Evolutionary conservation across 495 filamentous ascomycete genomes (phyloP), one percentile per base, ranked within the genome.

Genomic region (Podospora australis): DNA sequence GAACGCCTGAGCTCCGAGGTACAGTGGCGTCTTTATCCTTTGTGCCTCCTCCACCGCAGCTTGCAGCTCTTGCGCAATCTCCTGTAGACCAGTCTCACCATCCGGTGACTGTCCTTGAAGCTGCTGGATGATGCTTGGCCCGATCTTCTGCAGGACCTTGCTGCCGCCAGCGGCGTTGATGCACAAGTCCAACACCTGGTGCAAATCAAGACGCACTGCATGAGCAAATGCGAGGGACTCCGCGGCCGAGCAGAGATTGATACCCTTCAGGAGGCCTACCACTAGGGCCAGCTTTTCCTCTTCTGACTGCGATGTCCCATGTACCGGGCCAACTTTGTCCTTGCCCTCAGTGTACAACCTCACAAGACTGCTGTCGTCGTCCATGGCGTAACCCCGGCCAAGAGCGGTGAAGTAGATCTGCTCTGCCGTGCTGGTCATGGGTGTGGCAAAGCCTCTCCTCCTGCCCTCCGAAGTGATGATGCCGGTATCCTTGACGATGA

Each of bases 401-500:
- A 86, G 60, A 10, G 73, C 79, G 13, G 74, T 58, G 26, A 81
- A 71, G 58, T 88, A 89, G 16, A 82, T 72, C 61, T 87, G 81
- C 62, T 89, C 85, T 6, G 86, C 82, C 0, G 72, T 75, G n/a
- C 76, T 77, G 36, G 78, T 75, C 54, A 92, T 73, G n/a, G 84
- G 82, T n/a, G 79, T 77, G 0, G 83, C 77, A 59, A 86, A 87
- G 8, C 70, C 65, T 30, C 69, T 59, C 42, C 77, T 63, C 26
- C 83, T 69, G 6, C 79, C 82, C 40, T 79, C 83, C 13, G 78
- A 75, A 19, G 83, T 89, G 55, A 92, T 86, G 61, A 92, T 92
- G 13, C 79, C 73, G 40, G 82, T 81, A 67, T 92, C 87, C 67
- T 92, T 92, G 22, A 84, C 57, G 48, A 92, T 90, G 58, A 90